Conservation (phyloP, 176 grass and related monocot genomes). For the Juncus inflexus region DNA sequence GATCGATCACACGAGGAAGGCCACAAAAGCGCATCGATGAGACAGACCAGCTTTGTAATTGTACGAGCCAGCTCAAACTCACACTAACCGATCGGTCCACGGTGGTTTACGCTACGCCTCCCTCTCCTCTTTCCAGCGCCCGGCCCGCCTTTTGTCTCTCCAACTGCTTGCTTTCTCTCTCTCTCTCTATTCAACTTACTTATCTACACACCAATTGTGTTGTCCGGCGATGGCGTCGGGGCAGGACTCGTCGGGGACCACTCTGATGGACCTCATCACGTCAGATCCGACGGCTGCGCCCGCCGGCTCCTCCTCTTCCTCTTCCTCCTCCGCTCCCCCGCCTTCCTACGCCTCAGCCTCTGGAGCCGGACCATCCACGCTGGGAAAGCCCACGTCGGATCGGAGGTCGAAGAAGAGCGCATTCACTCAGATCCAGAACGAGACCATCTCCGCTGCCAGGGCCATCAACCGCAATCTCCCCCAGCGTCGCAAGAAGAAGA, state of each 20-base stretch:
- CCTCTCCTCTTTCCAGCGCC: slow-evolving; percentile 10
- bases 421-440: slow-evolving; percentile 93
- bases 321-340: slow-evolving; percentile 27
- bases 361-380: slow-evolving; percentile 17
- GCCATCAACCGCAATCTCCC: slow-evolving; percentile 85
- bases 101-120: slow-evolving; percentile 9
- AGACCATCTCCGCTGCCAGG: slow-evolving; percentile 86
- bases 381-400: slow-evolving; percentile 58
- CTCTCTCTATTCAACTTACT: not conserved
- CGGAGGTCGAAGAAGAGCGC: slow-evolving; percentile 75
- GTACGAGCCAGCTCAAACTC: not conserved
- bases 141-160: slow-evolving; percentile 11
- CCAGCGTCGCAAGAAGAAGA: slow-evolving; percentile 81
- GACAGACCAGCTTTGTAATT: slow-evolving; percentile 2
- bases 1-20: not conserved
- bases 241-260: slow-evolving; percentile 72
- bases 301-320: slow-evolving; percentile 24
- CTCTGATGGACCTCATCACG: slow-evolving; percentile 98
- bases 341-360: slow-evolving; percentile 8
- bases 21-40: not conserved
- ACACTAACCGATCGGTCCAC: slow-evolving; percentile 41
- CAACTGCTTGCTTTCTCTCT: not conserved
- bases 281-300: slow-evolving; percentile 61
- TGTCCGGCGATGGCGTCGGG: slow-evolving; percentile 62
- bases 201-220: not conserved